Base-by-base conservation (phyloP, 345 rosid genomes). In the Syzygium aromaticum region DNA sequence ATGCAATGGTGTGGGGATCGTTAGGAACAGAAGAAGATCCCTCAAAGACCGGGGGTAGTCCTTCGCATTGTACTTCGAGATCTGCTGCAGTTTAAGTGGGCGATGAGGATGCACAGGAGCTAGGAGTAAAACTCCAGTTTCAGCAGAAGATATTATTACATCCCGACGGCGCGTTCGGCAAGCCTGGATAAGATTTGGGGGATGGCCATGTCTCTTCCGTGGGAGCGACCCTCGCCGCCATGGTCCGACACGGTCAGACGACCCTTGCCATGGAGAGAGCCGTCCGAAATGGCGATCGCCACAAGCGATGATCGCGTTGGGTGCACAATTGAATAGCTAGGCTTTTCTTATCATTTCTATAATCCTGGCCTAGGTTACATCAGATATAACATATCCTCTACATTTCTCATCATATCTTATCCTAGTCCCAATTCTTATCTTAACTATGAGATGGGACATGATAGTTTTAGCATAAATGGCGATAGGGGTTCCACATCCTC, bases 341-440 rank as follows among this genome's bases (percentile, higher is more conserved):
- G 15, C 15, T 13, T 52, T 52, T 54, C 57, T 7, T 7, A 54
- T 54, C 57, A 54, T 54, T 54, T 54, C 57, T 21, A 54, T 7
- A 21, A 54, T 54, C 10, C 25, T 7, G 1, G 3, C 19, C 2
- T 2, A 19, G 57, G 5, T 54, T 19, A 54, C 57, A 53, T 53
- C 3, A 3, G 0, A 14, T 0, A 3, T n/a, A 27, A 5, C 0
- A n/a, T 11, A 13, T 61, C 0, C 0, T 6, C 6, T 19, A 2
- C 64, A 59, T 59, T 27, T 59, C 28, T 5, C 30, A 25, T 59
- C 16, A 0, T 61, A 5, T 1, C 0, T 3, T 63, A 1, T 63
- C 30, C 0, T 1, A 1, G 1, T 63, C 5, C 28, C 8, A 63
- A 63, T 63, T 0, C 4, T 63, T 28, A 63, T 28, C 11, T 3